These are phyloP conservation scores for Tylopilus plumbeoviolaceoides DNA, from an alignment of 768 basidiomycete genomes.

Conservation along the genomic window DNA sequence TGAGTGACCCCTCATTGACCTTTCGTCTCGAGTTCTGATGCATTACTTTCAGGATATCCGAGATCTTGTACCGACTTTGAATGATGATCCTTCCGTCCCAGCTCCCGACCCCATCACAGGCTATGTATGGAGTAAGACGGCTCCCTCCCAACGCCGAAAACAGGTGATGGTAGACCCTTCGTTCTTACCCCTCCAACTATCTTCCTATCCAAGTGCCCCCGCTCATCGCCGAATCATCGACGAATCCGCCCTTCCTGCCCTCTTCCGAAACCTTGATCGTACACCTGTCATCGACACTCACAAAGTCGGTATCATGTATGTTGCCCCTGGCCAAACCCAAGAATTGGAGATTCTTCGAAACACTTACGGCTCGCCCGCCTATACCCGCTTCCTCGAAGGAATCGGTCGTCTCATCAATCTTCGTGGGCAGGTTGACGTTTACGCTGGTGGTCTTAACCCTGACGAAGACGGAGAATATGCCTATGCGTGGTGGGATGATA, in stretches of 20 bases:
- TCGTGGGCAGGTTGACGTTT: conserved; percentile 87
- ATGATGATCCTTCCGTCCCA: conserved; percentile 23
- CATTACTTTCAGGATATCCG: conserved; percentile 20
- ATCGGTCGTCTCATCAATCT: conserved; percentile 85
- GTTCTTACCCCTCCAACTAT: conserved; percentile 82
- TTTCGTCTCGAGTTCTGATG: conserved; percentile 6
- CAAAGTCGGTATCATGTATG: conserved; percentile 95
- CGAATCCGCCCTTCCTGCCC: conserved; percentile 49
- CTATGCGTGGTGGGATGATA: conserved; percentile 99
- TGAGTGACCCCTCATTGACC: conserved; percentile 5
- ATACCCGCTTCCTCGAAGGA: conserved; percentile 88
- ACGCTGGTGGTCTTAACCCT: conserved; percentile 86
- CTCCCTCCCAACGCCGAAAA: conserved; percentile 87
- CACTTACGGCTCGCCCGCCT: conserved; percentile 89
- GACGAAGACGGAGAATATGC: conserved; percentile 95
- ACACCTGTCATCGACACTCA: conserved; percentile 96
- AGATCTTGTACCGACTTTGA: conserved; percentile 5
- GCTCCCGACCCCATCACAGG: conserved; percentile 74
- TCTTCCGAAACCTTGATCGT: conserved; percentile 67
- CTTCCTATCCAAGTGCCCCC: conserved; percentile 55
- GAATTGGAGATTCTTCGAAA: conserved; percentile 88
- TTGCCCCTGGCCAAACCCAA: conserved; percentile 82
- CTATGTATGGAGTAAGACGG: conserved; percentile 83
- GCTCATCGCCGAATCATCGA: conserved; percentile 46
- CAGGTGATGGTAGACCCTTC: conserved; percentile 82